Base-by-base conservation (phyloP, 306 rosid species). In the Myrica gale region DNA sequence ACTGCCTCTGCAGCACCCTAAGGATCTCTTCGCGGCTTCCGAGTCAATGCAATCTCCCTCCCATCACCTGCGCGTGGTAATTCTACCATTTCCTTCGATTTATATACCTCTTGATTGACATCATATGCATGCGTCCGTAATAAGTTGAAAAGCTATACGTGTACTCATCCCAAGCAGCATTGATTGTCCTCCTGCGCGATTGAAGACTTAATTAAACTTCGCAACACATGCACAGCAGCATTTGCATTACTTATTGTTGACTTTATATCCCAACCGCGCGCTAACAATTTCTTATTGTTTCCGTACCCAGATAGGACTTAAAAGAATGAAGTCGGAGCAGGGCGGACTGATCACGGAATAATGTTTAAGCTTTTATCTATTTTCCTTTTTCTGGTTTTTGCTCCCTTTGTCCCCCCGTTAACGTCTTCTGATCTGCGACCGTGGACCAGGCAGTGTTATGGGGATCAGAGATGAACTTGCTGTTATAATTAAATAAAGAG, bases 1-100 rank as follows among this genome's bases (percentile, higher is more conserved):
- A 76, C 9, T 92, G 97, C 77, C 69, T 90, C 23, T 92, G 97
- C 88, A 88, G 65, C 87, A 83, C 96, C 5, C 9, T 88, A 20
- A 84, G 90, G 63, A 80, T 90, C 12, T 89, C 89, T 37, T 68
- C 90, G 52, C 84, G 66, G 13, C 81, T 90, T n/a, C 93, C 91
- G 23, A 3, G 90, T 58, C 82, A 42, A 70, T 92, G 96, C 81
- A 81, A 84, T 10, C 68, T 88, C 26, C 83, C 87, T 0, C 37
- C 37, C 37, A 2, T 32, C 37, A 32, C 37, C 37, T 32, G 37
- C 37, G 37, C 37, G 37, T 32, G 37, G 37, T 32, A 32, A 32
- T 32, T 32, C 37, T 32, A 32, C 37, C 37, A 32, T 32, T 32
- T 32, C 37, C 37, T 32, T 32, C 3, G 37, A 32, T 9, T 63